Conservation (phyloP, 805 yeast species). For the Starmerella potacharoeniae region DNA sequence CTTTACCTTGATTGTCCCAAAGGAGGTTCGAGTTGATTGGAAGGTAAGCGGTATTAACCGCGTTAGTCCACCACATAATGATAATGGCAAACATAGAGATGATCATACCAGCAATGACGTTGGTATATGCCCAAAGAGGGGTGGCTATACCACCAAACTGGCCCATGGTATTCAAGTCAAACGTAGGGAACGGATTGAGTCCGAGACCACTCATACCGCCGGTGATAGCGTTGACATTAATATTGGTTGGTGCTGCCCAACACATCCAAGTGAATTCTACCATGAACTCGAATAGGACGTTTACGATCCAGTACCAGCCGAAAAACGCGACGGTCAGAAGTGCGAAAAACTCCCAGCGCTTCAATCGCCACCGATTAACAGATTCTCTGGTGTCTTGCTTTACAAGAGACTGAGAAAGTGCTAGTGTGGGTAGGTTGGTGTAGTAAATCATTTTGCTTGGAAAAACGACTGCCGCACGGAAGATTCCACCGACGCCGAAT, state of each 20-base stretch:
- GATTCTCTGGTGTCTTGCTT: background rate
- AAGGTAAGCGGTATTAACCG: slow-evolving; percentile 40
- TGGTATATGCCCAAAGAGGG: background rate
- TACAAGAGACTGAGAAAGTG: slow-evolving; percentile 39
- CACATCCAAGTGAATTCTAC: slow-evolving; percentile 49
- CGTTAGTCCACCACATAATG: slow-evolving; percentile 36
- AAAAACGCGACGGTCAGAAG: slow-evolving; percentile 35
- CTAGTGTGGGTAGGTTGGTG: slow-evolving; percentile 37
- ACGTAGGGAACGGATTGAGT: background rate
- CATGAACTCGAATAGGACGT: slow-evolving; percentile 50
- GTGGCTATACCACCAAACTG: background rate
- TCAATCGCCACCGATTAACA: slow-evolving; percentile 49
- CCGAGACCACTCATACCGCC: slow-evolving; percentile 40
- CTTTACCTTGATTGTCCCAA: slow-evolving; percentile 13
- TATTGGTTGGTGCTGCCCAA: slow-evolving; percentile 44
- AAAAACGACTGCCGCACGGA: slow-evolving; percentile 47
- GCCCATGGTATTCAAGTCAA: background rate
- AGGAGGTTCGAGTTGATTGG: slow-evolving; percentile 38
- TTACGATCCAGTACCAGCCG: slow-evolving; percentile 56
- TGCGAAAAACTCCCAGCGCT: slow-evolving; percentile 40
- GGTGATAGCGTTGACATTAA: slow-evolving; percentile 46
- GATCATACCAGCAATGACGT: slow-evolving; percentile 8
- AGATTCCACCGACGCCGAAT: slow-evolving; percentile 53
- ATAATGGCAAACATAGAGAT: slow-evolving; percentile 26
- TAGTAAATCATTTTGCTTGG: slow-evolving; percentile 47